phyloP scores from a whole-genome alignment of 1,284 basidiomycete species.

The Apiotrichum gracile region DNA sequence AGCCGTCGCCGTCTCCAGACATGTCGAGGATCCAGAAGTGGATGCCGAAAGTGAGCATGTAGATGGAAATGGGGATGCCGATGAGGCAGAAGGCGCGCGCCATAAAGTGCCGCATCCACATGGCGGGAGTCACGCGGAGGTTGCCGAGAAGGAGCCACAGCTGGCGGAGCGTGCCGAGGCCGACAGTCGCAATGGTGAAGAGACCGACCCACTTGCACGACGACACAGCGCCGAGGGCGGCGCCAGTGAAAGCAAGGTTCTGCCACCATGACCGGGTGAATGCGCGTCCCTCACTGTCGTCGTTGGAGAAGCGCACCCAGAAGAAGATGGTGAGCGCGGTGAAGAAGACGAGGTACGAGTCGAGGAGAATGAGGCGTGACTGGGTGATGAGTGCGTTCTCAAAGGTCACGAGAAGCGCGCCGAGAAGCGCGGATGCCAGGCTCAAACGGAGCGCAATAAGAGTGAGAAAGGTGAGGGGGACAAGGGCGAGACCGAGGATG shows the following conservation, averaged over 20 bases:
- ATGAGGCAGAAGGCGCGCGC: slow-evolving; percentile 88
- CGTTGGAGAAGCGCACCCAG: slow-evolving; percentile 86
- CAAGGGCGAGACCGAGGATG: slow-evolving; percentile 77
- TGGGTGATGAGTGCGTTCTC: slow-evolving; percentile 96
- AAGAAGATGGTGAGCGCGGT: slow-evolving; percentile 81
- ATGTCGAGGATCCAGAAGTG: slow-evolving; percentile 85
- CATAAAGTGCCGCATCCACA: slow-evolving; percentile 76
- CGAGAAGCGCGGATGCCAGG: slow-evolving; percentile 82
- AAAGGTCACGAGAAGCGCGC: slow-evolving; percentile 84
- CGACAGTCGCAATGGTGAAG: slow-evolving; percentile 96
- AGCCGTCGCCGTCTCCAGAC: slow-evolving; percentile 93
- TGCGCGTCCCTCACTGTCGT: slow-evolving; percentile 60
- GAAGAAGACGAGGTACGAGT: slow-evolving; percentile 96
- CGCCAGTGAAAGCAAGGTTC: slow-evolving; percentile 82
- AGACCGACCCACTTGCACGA: slow-evolving; percentile 98
- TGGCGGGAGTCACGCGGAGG: slow-evolving; percentile 64
- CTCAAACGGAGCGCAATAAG: slow-evolving; percentile 85
- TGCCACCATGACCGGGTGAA: slow-evolving; percentile 89
- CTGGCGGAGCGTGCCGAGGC: slow-evolving; percentile 75
- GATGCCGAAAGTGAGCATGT: slow-evolving; percentile 92
- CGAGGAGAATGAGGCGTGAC: slow-evolving; percentile 92
- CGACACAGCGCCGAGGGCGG: slow-evolving; percentile 83
- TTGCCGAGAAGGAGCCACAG: slow-evolving; percentile 91
- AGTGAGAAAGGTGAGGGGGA: slow-evolving; percentile 89
- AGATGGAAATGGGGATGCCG: slow-evolving; percentile 73